A percentile compares a stretch with the other conserved stretches of the same genome.
Evolutionary conservation across 2,329 filamentous ascomycete species (phyloP).

Genomic region (Dendrostoma leiphaemia): DNA sequence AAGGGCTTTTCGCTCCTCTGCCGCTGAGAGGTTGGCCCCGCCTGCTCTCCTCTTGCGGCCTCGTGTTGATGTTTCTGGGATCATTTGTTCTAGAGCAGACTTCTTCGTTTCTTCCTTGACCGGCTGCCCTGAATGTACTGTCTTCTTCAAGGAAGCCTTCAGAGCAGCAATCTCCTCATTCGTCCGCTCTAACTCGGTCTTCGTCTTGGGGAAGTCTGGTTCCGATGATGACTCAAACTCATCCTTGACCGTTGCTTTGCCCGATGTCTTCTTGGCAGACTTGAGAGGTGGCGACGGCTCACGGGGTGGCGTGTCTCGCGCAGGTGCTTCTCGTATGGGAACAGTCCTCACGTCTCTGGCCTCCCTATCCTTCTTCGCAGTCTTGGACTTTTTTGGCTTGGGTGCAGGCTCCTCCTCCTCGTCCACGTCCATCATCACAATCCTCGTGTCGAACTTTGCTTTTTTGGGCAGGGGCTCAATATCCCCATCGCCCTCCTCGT

Average conservation of each 20-base stretch:
- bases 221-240: constrained; percentile 35
- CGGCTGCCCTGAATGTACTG: constrained; percentile 43
- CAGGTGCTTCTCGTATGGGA: constrained; percentile 25
- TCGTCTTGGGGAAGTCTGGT: constrained; percentile 32
- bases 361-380: constrained; percentile 27
- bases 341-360: constrained; percentile 14
- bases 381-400: constrained; percentile 25
- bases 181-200: constrained; percentile 62
- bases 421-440: constrained; percentile 70
- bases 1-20: constrained; percentile 63
- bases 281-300: constrained; percentile 5
- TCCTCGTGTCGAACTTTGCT: constrained; percentile 73
- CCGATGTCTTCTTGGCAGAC: not conserved
- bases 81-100: constrained; percentile 69
- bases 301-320: constrained; percentile 24
- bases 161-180: constrained; percentile 79
- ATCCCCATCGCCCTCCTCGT: constrained; percentile 62
- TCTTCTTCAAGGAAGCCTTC: constrained; percentile 78
- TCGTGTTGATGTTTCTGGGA: constrained; percentile 67
- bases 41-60: constrained; percentile 69
- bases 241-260: constrained; percentile 14
- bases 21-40: constrained; percentile 47
- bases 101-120: constrained; percentile 57
- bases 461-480: constrained; percentile 66
- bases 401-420: constrained; percentile 35